Base-by-base conservation (phyloP, 2,329 filamentous ascomycete genomes). In the Botrytis cinerea region DNA sequence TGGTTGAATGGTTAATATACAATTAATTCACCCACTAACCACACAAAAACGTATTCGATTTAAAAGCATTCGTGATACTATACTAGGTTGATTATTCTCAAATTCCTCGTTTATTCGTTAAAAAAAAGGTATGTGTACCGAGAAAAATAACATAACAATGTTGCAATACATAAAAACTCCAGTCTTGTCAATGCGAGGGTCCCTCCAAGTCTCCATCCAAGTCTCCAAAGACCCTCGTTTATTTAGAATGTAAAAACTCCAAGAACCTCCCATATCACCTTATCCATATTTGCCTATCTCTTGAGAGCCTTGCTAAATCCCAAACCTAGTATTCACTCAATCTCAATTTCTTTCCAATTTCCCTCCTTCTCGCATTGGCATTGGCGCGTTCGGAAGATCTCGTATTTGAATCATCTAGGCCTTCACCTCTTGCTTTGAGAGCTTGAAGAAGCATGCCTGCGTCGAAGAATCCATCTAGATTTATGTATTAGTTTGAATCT, bases 381-480 rank as follows among this genome's bases (percentile, higher is more conserved):
- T 87, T 87, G 18, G 90, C 90, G 73, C 88, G 85, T 78, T 91
- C 89, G 62, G 86, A 87, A 1, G 86, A 81, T 77, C 87, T 89
- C 16, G 83, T 83, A 75, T 89, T 87, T 61, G 83, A 84, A 46
- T 76, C 79, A 71, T 63, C 66, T 48, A n/a, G 82, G 6, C 84
- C 85, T 73, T 89, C 86, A 25, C 87, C 87, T 69, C 91, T 88
- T 3, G 91, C 91, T 81, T 95, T 95, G 73, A 97, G 89, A 1
- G 94, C 94, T 81, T 97, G 93, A 38, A 96, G 86, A 8, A 98
- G 88, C 94, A 98, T 97, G 22, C 95, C 95, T 0, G 95, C 94
- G 81, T 98, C 95, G 83, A 98, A 98, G 86, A 98, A 98, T 46
- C 95, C 95, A 85, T 98, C 95, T 97, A 80, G 78, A 46, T 20